These are phyloP conservation scores for Russula compacta DNA, from an alignment of 768 basidiomycete species.

Conservation along the genomic window DNA sequence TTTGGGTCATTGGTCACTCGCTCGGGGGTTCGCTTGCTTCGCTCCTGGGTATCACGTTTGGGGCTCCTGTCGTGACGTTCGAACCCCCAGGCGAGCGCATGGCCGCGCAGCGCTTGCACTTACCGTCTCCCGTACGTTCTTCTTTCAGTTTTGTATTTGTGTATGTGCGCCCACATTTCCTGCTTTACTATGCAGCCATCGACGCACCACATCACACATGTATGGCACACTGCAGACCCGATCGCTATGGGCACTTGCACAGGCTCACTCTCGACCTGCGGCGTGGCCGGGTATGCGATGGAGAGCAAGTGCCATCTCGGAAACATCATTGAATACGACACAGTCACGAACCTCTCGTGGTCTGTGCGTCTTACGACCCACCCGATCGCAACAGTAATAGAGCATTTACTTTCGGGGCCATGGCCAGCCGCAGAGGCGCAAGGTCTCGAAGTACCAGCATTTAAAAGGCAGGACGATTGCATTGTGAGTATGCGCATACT, in stretches of 20 bases:
- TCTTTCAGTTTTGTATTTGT: constrained; percentile 8
- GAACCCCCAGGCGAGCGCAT: constrained; percentile 63
- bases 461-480: constrained; percentile 52
- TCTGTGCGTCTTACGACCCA: constrained; percentile 74
- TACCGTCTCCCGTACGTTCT: constrained; percentile 66
- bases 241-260: constrained; percentile 81
- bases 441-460: constrained; percentile 55
- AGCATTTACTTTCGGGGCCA: constrained; percentile 55
- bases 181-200: constrained; percentile 40
- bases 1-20: constrained; percentile 83
- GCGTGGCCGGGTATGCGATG: constrained; percentile 81
- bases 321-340: constrained; percentile 82
- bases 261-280: constrained; percentile 68
- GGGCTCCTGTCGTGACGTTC: constrained; percentile 82
- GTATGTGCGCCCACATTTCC: not conserved
- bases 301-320: constrained; percentile 56
- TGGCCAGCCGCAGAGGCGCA: constrained; percentile 59
- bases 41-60: constrained; percentile 82
- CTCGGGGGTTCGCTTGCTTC: constrained; percentile 86
- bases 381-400: constrained; percentile 70
- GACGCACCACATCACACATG: constrained; percentile 69
- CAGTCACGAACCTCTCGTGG: constrained; percentile 82
- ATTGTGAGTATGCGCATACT: constrained; percentile 39
- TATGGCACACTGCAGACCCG: constrained; percentile 92
- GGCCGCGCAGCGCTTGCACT: constrained; percentile 68